Conservation (phyloP, 208 protist genomes). For the Acanthamoeba lugdunensis region DNA sequence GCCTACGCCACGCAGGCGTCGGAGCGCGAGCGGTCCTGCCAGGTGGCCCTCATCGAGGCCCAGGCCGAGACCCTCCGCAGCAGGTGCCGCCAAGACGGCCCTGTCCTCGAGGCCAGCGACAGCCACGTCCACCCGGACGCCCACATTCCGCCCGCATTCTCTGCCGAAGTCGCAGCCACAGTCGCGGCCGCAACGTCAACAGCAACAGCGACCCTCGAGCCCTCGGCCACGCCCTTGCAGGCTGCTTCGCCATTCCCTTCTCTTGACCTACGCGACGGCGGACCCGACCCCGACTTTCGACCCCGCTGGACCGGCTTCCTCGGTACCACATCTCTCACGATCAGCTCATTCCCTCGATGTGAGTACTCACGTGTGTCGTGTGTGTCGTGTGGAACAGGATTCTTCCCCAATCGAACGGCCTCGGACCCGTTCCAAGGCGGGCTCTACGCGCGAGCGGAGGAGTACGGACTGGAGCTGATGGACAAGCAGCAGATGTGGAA, state of each 20-base stretch:
- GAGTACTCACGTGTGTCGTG: not conserved
- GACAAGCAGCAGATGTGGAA: constrained; percentile 36
- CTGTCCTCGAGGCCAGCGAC: not conserved
- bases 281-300: not conserved
- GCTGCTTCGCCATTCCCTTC: not conserved
- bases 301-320: not conserved
- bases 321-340: not conserved
- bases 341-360: not conserved
- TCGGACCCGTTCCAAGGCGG: constrained; percentile 2
- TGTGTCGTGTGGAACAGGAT: not conserved
- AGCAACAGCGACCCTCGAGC: no score
- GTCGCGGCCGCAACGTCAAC: not conserved
- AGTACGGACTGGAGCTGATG: constrained; percentile 10
- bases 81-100: not conserved
- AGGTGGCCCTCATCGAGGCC: not conserved
- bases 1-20: constrained; percentile 13
- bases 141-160: not conserved
- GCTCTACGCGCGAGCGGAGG: not conserved
- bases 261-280: not conserved
- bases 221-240: not conserved
- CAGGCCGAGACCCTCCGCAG: not conserved
- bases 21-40: not conserved
- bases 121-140: not conserved
- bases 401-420: constrained; percentile 1
- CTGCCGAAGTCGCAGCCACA: not conserved